Base-by-base conservation (phyloP, 768 basidiomycete genomes). In the Boletus tylopilopsis region DNA sequence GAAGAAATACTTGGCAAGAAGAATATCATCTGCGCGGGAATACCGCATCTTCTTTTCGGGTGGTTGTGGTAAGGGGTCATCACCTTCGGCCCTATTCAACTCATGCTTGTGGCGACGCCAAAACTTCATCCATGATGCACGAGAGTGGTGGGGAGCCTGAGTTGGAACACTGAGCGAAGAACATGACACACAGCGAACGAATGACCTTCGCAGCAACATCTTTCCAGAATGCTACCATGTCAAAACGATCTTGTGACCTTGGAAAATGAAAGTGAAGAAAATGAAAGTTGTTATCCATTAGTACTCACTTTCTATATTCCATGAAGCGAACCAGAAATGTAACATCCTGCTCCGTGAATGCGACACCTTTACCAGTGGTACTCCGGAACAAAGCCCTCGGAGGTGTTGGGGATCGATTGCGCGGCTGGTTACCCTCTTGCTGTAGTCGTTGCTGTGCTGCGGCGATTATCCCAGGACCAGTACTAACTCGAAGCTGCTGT, bases 51-150 rank as follows among this genome's bases (percentile, higher is more conserved):
- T 90, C 75, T 93, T 93, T 59, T 88, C 86, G 0, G 90, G 88
- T 4, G 84, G 85, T 22, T 77, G 76, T 6, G 89, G 88, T 12
- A 87, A 70, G 2, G 86, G 85, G 11, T 82, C 86, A 51, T 86
- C 85, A 1, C 70, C 73, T n/a, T 83, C 82, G 3, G 74, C 72
- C 49, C 78, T 79, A 44, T 84, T 76, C 32, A 90, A 70, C 58
- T 93, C 90, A 58, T 93, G 90, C 57, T 89, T 90, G 64, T 93
- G 90, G 47, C 90, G 75, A 15, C 90, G 78, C 81, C 89, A 93
- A 67, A 84, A 93, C 68, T 93, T 93, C 88, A 93, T 90, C 90
- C 90, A 93, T 6, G 90, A 93, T 40, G 90, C 90, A 32, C 89
- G 83, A 22, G 90, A 92, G 62, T 93, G 90, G 67, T 93, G 90